Base-by-base conservation (phyloP, 2,329 filamentous ascomycete genomes). In the Parafenestella ontariensis region DNA sequence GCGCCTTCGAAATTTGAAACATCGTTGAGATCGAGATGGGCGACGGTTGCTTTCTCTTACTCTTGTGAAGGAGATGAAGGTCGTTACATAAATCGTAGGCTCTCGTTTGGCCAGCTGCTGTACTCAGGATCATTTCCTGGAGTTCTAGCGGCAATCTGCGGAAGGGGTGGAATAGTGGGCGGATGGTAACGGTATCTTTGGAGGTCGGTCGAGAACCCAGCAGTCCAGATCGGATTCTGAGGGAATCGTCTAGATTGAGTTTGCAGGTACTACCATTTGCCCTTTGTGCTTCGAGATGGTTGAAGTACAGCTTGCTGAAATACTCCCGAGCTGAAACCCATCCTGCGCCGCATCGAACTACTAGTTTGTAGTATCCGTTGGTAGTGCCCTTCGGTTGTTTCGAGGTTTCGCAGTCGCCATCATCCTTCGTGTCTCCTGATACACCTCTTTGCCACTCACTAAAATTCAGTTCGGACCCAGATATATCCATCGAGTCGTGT, bases 251-350 rank as follows among this genome's bases (percentile, higher is more conserved):
- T 13, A 52, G 26, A n/a, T 17, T 15, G 20, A 37, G 17, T 44
- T 28, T 23, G 45, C 28, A 23, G 21, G 17, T 3, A 15, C 20
- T 11, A 17, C 26, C 20, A 10, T 39, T 28, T 33, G 34, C 39
- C 29, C 50, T 29, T 31, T 21, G 47, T 29, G 51, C 47, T n/a
- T 55, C 50, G 3, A 58, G 54, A 36, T 49, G 56, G 2, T 46
- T 49, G 31, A 70, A 64, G 49, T 71, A 63, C 17, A 68, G 49
- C 41, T 66, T 69, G 49, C 60, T 62, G 42, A 74, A 56, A 26
- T 65, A 72, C 6, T 72, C 65, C 15, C 70, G 61, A 5, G 70
- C 69, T 8, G 62, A 56, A 24, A 73, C 55, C 69, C 69, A 74
- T 5, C 71, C 66, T 3, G 71, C 62, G 4, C 70, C 71, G 31